Conservation (phyloP, 352 stramenopile genomes). For the Peronospora tabacina region DNA sequence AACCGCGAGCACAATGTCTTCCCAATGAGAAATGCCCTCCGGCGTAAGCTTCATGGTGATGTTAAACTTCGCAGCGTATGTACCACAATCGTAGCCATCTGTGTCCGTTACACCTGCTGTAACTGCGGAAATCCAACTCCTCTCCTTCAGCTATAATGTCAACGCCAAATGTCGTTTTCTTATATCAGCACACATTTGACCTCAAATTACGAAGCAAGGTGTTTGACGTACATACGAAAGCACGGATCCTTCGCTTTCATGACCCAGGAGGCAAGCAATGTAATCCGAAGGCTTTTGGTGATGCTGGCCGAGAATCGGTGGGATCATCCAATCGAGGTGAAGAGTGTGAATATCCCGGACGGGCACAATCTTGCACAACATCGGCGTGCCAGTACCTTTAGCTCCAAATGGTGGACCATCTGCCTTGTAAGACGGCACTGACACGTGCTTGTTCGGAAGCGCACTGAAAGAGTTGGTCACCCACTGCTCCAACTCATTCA, state of each 20-base stretch:
- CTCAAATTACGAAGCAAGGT: neutral
- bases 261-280: constrained; percentile 65
- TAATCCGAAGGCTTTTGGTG: constrained; percentile 75
- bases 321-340: constrained; percentile 72
- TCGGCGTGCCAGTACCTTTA: constrained; percentile 26
- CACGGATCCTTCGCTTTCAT: constrained; percentile 80
- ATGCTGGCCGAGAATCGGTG: constrained; percentile 56
- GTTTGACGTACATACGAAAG: constrained; percentile 52
- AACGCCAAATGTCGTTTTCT: constrained; percentile 3
- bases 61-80: constrained; percentile 58
- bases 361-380: constrained; percentile 62
- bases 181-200: constrained; percentile 1
- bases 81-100: constrained; percentile 66
- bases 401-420: constrained; percentile 48
- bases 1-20: constrained; percentile 48
- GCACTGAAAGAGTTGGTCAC: constrained; percentile 50
- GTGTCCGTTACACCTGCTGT: constrained; percentile 62
- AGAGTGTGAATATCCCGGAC: constrained; percentile 75
- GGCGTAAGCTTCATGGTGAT: constrained; percentile 66
- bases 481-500: constrained; percentile 65
- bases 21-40: constrained; percentile 52
- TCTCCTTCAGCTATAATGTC: constrained; percentile 52
- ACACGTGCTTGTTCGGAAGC: constrained; percentile 53
- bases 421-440: constrained; percentile 33
- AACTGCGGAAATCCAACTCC: constrained; percentile 68